Percentiles rank a stretch among this genome's conserved stretches.
These are phyloP conservation scores for Lathyrus tuberosus DNA, from an alignment of 306 rosid genomes.

Conservation along the genomic window DNA sequence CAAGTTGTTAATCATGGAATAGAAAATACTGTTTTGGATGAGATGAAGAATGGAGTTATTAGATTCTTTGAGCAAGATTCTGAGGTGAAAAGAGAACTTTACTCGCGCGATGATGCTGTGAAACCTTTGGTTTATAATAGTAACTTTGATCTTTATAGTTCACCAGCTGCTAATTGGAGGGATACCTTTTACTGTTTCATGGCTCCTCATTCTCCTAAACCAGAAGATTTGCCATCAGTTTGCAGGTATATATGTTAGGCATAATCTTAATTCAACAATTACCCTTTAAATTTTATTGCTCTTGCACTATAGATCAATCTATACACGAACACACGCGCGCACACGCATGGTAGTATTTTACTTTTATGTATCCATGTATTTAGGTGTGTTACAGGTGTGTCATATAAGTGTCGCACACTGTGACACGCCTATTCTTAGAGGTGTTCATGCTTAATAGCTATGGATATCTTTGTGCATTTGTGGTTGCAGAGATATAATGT, in stretches of 20 bases:
- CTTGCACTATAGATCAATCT: too few species aligned
- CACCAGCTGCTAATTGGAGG: slow-evolving; percentile 48
- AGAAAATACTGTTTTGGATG: slow-evolving; percentile 34
- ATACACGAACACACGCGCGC: too few species aligned
- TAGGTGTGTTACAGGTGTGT: too few species aligned
- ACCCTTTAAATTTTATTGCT: too few species aligned
- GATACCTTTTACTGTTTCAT: slow-evolving; percentile 34
- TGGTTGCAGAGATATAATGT: slow-evolving; percentile 33
- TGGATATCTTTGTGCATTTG: too few species aligned
- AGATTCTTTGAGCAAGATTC: slow-evolving; percentile 12
- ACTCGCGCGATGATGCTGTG: slow-evolving; percentile 21
- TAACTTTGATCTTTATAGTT: slow-evolving; percentile 26
- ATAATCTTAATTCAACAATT: too few species aligned
- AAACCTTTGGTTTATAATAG: slow-evolving; percentile 1
- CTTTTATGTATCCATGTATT: too few species aligned
- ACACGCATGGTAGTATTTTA: too few species aligned
- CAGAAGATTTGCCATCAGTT: slow-evolving; percentile 45
- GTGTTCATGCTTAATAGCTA: too few species aligned
- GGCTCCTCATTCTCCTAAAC: slow-evolving; percentile 49
- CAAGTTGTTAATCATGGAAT: slow-evolving; percentile 29
- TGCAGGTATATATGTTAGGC: slow-evolving; percentile 43
- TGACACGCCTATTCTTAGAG: too few species aligned
- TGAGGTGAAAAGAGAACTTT: slow-evolving; percentile 44
- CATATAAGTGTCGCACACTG: too few species aligned
- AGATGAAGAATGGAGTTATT: slow-evolving; percentile 36